phyloP scores from a whole-genome alignment of 257 asterid genomes.

The Echites panduratus region DNA sequence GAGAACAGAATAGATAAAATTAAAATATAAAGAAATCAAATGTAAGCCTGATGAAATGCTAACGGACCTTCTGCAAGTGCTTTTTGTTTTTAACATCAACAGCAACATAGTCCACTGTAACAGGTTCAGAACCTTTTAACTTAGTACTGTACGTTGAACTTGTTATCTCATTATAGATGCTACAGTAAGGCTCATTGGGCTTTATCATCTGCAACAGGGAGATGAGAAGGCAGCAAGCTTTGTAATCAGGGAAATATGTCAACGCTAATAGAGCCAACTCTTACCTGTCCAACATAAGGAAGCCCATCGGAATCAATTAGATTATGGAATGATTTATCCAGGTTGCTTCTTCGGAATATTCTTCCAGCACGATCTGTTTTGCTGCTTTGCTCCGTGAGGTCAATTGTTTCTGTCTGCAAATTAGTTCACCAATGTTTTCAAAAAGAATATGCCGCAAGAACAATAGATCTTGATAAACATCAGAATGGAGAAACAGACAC shows the following conservation, averaged over 20 bases:
- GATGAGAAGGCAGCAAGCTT: background rate
- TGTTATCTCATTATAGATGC: slow-evolving; percentile 53
- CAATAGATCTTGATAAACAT: background rate
- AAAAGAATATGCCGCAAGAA: background rate
- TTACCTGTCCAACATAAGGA: slow-evolving; percentile 94
- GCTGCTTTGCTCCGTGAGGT: slow-evolving; percentile 53
- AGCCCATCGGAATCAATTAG: slow-evolving; percentile 89
- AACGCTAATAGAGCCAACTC: background rate
- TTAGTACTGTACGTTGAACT: slow-evolving; percentile 32
- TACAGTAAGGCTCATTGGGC: slow-evolving; percentile 64
- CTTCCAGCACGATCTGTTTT: slow-evolving; percentile 42
- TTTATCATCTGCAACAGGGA: slow-evolving; percentile 54
- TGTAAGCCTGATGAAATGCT: background rate
- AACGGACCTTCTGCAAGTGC: slow-evolving; percentile 66
- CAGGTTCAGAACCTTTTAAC: slow-evolving; percentile 77
- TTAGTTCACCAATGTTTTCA: slow-evolving; percentile 13
- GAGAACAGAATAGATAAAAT: background rate
- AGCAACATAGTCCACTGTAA: slow-evolving; percentile 73
- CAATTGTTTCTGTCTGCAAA: slow-evolving; percentile 86
- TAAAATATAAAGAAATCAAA: background rate
- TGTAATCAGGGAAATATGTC: background rate
- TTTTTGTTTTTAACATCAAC: slow-evolving; percentile 65
- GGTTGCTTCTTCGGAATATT: slow-evolving; percentile 67
- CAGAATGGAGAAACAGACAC: background rate
- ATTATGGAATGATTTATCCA: slow-evolving; percentile 52